phyloP scores from a whole-genome alignment of 2,329 filamentous ascomycete species.

The Coniochaeta pulveracea region DNA sequence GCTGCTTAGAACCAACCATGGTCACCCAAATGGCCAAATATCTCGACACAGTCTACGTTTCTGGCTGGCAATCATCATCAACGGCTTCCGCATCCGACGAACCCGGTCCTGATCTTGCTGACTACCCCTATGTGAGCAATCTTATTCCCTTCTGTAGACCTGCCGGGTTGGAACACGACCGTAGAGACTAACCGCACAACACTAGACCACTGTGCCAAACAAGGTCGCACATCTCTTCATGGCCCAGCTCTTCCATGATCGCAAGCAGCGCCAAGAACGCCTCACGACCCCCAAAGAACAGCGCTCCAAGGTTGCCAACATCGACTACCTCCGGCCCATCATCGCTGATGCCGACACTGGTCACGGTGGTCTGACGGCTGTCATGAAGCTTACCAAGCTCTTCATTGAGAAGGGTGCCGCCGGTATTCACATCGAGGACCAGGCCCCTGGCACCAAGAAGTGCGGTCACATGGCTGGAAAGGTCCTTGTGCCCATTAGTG shows the following conservation, averaged over 20 bases:
- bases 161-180: not conserved
- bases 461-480: constrained; percentile 99
- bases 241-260: constrained; percentile 98
- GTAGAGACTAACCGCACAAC: constrained; percentile 3
- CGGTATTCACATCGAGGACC: constrained; percentile 97
- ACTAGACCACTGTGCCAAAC: constrained; percentile 89
- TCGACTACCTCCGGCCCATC: constrained; percentile 92
- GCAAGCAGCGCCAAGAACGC: constrained; percentile 95
- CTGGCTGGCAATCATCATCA: constrained; percentile 96
- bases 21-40: constrained; percentile 99
- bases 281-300: constrained; percentile 63
- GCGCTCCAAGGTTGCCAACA: constrained; percentile 62
- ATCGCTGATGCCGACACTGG: constrained; percentile 96
- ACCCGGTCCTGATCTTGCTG: constrained; percentile 92
- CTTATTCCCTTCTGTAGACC: not conserved
- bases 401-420: constrained; percentile 95
- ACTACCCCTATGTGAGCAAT: constrained; percentile 85
- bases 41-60: constrained; percentile 96
- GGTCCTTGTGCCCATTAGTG: constrained; percentile 89
- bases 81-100: constrained; percentile 92
- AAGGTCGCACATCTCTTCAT: constrained; percentile 97
- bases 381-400: constrained; percentile 98
- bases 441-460: constrained; percentile 97
- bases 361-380: constrained; percentile 91
- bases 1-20: constrained; percentile 96